A percentile compares a stretch with the other conserved stretches of the same genome.
Evolutionary conservation across 2,329 filamentous ascomycete genomes (phyloP).

Genomic region (Xenosphaeropsis pyriputrescens): DNA sequence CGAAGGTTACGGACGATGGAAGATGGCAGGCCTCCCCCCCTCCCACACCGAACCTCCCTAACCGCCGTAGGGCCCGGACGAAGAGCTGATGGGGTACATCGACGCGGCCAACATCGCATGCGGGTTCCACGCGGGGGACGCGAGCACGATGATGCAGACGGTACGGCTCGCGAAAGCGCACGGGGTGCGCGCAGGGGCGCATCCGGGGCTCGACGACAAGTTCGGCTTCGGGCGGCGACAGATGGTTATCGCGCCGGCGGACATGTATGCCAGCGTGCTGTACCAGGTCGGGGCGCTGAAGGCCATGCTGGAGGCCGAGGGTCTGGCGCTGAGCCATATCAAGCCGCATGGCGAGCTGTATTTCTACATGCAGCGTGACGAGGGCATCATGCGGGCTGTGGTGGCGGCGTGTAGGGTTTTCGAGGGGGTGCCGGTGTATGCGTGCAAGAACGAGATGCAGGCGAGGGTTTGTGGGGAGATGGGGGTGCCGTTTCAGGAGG

Average conservation of each 20-base stretch:
- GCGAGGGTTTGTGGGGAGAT: conserved; percentile 8
- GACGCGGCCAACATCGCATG: conserved; percentile 50
- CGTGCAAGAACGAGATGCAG: conserved; percentile 9
- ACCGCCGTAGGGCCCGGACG: conserved; percentile 31
- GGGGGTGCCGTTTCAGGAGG: conserved; percentile 7
- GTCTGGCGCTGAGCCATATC: conserved; percentile 40
- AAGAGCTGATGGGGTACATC: conserved; percentile 43
- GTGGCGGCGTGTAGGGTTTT: conserved; percentile 1
- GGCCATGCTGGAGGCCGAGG: conserved; percentile 41
- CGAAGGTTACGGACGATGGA: conserved; percentile 31
- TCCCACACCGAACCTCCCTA: neutral
- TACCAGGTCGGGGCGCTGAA: conserved; percentile 51
- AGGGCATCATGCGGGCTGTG: conserved; percentile 4
- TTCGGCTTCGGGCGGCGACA: conserved; percentile 49
- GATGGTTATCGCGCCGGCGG: conserved; percentile 41
- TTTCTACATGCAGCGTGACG: conserved; percentile 15
- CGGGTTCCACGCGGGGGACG: conserved; percentile 44
- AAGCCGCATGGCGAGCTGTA: conserved; percentile 49
- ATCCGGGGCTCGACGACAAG: conserved; percentile 50
- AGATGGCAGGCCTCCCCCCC: conserved; percentile 15
- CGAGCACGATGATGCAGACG: conserved; percentile 47
- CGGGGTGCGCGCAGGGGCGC: conserved; percentile 41
- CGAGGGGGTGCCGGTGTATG: conserved; percentile 15
- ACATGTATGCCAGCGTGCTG: conserved; percentile 38
- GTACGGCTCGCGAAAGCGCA: conserved; percentile 41